Evolutionary conservation across 2,329 filamentous ascomycete species (phyloP).

Genomic region (Clarireedia sp.): DNA sequence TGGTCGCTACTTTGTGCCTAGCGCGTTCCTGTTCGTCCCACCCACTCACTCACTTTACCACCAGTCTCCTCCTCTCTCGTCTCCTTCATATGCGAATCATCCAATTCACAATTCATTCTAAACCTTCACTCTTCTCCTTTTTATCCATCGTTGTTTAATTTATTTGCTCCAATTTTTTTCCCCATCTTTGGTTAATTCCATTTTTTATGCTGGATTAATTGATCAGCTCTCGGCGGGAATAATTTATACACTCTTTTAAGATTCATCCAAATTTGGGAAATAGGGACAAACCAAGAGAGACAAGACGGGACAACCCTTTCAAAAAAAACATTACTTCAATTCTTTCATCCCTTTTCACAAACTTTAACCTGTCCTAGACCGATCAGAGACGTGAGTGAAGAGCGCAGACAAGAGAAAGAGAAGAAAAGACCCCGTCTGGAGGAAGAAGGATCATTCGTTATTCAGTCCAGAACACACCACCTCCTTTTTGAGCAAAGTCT

Average conservation of each 20-base stretch:
- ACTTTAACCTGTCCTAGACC: neutral
- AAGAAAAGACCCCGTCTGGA: neutral
- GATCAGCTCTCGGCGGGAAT: neutral
- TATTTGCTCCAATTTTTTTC: neutral
- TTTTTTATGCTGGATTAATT: neutral
- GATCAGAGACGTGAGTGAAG: neutral
- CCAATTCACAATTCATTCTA: neutral
- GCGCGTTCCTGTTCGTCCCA: neutral
- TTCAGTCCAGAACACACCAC: neutral
- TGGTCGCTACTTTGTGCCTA: neutral
- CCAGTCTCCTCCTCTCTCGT: neutral
- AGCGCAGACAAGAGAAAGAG: neutral
- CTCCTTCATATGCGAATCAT: neutral
- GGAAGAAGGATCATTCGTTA: neutral
- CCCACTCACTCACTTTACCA: neutral
- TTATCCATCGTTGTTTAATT: neutral
- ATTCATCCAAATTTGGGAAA: neutral
- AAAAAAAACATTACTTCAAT: neutral
- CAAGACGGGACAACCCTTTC: neutral
- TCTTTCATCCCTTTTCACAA: constrained; percentile 1
- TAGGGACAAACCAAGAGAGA: no score
- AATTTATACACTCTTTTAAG: neutral
- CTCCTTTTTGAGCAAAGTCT: constrained; percentile 4
- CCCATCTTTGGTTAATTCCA: constrained; percentile 8
- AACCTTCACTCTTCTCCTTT: neutral